Base-by-base conservation (phyloP, 306 rosid species). In the Rosa multiflora region DNA sequence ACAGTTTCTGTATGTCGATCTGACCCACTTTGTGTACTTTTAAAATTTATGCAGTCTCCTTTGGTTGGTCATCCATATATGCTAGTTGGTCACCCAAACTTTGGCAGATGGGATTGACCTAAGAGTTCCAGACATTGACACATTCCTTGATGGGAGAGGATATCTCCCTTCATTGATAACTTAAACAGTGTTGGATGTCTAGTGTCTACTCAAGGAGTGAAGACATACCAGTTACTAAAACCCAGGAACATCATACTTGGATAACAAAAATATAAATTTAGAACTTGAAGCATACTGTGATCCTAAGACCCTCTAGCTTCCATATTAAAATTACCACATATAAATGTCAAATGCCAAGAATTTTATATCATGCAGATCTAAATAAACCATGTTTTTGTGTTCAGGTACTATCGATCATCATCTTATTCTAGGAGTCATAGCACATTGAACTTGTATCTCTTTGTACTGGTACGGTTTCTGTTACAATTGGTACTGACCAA, bases 111-210 rank as follows among this genome's bases (percentile, higher is more conserved):
- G 89, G 80, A 91, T 95, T 75, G 84, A 78, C 59, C 87, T 95
- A 63, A 73, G 86, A 85, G 98, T 95, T 82, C 98, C 99, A 43
- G 98, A 95, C 79, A 78, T 91, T n/a, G 96, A 92, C 75, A 83
- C 94, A 66, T 32, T 32, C 35, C 35, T 32, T 32, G 35, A 32
- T 32, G 35, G 35, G 35, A 32, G 35, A 32, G 35, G 35, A 1
- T 32, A 2, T 32, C 35, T 32, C 35, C 35, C 35, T 89, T 92
- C 76, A 84, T 92, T 35, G 97, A 91, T 37, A 92, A 95, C 78
- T 89, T 95, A 77, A 93, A 92, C 88, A 90, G 84, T 69, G 91
- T 85, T 46, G 96, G 97, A 23, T 23, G 26, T 23, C 26, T 23
- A 23, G 70, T 95, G 84, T 88, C 90, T 95, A 39, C 91, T 95